Evolutionary conservation across 2,329 filamentous ascomycete genomes (phyloP).

Genomic region (Botryosphaeria dothidea): DNA sequence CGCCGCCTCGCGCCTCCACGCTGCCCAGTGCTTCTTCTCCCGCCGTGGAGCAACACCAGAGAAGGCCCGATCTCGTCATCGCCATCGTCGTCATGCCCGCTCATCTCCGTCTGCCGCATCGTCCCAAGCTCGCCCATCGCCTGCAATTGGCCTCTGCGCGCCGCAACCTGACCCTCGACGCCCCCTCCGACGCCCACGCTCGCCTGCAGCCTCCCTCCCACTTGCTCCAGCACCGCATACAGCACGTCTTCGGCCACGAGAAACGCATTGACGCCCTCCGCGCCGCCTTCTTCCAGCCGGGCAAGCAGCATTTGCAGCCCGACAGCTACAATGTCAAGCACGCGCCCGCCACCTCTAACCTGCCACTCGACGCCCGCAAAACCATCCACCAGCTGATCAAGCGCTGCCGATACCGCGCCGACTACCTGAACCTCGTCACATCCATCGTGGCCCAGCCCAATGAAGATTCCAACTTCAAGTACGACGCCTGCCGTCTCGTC

Average conservation of each 20-base stretch:
- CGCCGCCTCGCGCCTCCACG: neutral
- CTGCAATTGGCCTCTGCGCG: neutral
- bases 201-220: neutral
- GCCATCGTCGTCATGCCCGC: neutral
- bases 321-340: neutral
- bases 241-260: neutral
- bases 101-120: neutral
- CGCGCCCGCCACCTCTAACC: neutral
- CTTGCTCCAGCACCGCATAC: neutral
- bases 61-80: neutral
- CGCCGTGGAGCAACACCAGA: slow-evolving; percentile 8
- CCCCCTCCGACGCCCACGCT: neutral
- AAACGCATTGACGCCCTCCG: neutral
- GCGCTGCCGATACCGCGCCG: neutral
- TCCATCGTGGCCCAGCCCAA: neutral
- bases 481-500: neutral
- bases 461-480: neutral
- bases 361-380: neutral
- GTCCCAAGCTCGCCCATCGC: neutral
- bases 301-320: neutral
- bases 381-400: neutral
- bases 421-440: neutral
- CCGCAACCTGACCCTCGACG: neutral
- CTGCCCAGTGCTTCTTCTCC: neutral
- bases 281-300: neutral